These are phyloP conservation scores for Cladosporium cucumerinum DNA, from an alignment of 2,329 filamentous ascomycete genomes.

Conservation along the genomic window DNA sequence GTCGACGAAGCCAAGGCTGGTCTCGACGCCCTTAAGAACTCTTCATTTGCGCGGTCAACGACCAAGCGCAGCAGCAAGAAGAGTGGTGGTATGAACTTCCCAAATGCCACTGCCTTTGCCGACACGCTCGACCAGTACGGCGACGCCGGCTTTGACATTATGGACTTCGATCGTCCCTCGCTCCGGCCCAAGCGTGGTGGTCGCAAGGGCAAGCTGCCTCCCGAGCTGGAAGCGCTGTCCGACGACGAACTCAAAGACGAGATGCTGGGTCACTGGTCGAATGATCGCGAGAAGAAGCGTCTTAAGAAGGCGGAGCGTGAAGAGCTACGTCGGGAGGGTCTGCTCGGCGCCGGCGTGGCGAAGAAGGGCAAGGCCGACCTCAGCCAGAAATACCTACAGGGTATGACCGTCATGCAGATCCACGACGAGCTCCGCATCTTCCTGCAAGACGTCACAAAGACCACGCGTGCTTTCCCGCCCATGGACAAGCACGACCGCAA, in stretches of 20 bases:
- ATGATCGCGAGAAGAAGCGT: conserved; percentile 46
- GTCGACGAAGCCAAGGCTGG: conserved; percentile 31
- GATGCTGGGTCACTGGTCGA: conserved; percentile 41
- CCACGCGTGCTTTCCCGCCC: conserved; percentile 71
- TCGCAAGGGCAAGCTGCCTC: conserved; percentile 45
- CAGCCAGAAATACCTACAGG: conserved; percentile 67
- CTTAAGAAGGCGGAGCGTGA: conserved; percentile 48
- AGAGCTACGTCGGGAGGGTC: conserved; percentile 43
- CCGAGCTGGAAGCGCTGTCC: conserved; percentile 39
- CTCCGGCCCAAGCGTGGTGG: conserved; percentile 64
- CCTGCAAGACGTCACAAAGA: conserved; percentile 59
- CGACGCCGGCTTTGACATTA: conserved; percentile 74
- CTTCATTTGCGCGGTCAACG: conserved; percentile 3
- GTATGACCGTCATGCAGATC: conserved; percentile 68
- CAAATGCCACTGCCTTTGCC: conserved; percentile 54
- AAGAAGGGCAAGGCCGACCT: conserved; percentile 48
- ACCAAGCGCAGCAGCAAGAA: conserved; percentile 21
- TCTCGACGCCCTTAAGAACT: conserved; percentile 29
- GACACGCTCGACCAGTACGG: conserved; percentile 61
- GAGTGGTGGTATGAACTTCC: conserved; percentile 41
- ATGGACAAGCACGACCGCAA: conserved; percentile 79
- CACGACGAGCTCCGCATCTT: conserved; percentile 71
- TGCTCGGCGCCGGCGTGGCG: conserved; percentile 34
- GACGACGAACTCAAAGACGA: conserved; percentile 44
- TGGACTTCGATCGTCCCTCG: conserved; percentile 74